Base-by-base conservation (phyloP, 1,139 yeast genomes). In the Zygotorulaspora mrakii region DNA sequence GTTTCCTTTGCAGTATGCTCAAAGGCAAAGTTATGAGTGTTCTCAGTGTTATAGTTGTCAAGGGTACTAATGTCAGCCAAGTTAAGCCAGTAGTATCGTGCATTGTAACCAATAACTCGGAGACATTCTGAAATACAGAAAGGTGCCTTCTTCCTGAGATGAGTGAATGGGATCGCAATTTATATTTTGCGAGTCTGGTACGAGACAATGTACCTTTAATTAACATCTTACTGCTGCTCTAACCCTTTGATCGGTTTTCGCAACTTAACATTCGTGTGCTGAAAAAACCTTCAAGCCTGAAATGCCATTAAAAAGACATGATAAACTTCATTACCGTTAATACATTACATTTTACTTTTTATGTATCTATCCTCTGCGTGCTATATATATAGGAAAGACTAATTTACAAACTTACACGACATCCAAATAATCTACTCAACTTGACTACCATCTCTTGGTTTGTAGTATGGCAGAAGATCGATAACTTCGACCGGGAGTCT, bases 381-480 rank as follows among this genome's bases (percentile, higher is more conserved):
- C 31, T 34, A 24, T 13, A 20, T n/a, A n/a, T 3, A 23, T 13
- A 17, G n/a, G 11, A 14, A 9, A 23, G 17, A 16, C 36, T 39
- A 39, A 2, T 33, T 26, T 33, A 33, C 42, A 34, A 17, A 24
- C n/a, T 33, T 29, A 29, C 5, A 17, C 22, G 18, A 17, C 3
- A 11, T 25, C 13, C 14, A 25, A 20, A 20, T 20, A n/a, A n/a
- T 10, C 33, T 65, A 87, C 62, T 87, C 95, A 55, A 80, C 85
- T 23, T 85, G 96, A 65, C 89, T 79, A 31, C 99, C 98, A 62
- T 94, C 98, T 64, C 99, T 76, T 23, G 99, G 97, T 50, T 97
- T 76, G 66, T 94, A 94, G 40, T 79, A 78, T 33, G 79, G 81
- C 58, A 91, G 69, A 39, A 82, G 83, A 34, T 76, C 77, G 11